A percentile compares a stretch with the other conserved stretches of the same genome.
phyloP scores from a whole-genome alignment of 768 basidiomycete genomes.

The Artomyces pyxidatus region DNA sequence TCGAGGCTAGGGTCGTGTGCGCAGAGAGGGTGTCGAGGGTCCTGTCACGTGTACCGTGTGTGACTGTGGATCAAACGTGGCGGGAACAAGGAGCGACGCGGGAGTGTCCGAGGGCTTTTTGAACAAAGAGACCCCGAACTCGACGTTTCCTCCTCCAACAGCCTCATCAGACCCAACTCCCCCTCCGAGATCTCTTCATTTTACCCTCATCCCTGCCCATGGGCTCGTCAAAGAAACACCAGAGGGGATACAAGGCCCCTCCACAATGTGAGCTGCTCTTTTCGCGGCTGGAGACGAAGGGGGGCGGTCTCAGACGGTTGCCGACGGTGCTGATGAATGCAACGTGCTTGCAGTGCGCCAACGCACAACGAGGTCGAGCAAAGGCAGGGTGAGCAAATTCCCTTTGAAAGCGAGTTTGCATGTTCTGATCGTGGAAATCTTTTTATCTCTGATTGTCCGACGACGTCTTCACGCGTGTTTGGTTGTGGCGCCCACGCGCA shows the following conservation, averaged over 20 bases:
- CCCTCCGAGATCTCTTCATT: constrained; percentile 21
- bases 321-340: constrained; percentile 20
- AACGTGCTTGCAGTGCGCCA: constrained; percentile 39
- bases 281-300: constrained; percentile 1
- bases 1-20: too few relatives aligned
- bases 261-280: constrained; percentile 30
- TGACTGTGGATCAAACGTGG: too few relatives aligned
- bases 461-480: neutral
- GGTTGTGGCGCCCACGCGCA: constrained; percentile 10
- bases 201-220: too few relatives aligned
- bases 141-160: neutral
- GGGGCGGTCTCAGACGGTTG: too few relatives aligned
- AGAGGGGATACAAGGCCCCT: constrained; percentile 28
- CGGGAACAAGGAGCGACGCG: neutral
- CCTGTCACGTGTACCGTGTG: too few relatives aligned
- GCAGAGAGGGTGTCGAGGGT: too few relatives aligned
- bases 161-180: neutral
- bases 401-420: neutral
- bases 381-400: constrained; percentile 40
- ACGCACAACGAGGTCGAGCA: constrained; percentile 49
- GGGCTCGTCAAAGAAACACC: constrained; percentile 35
- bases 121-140: neutral
- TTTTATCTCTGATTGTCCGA: neutral
- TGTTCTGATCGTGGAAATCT: neutral
- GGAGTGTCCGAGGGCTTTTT: neutral